Conservation (phyloP, 371 early-diverging fungal genomes). For the Apophysomyces ossiformis region DNA sequence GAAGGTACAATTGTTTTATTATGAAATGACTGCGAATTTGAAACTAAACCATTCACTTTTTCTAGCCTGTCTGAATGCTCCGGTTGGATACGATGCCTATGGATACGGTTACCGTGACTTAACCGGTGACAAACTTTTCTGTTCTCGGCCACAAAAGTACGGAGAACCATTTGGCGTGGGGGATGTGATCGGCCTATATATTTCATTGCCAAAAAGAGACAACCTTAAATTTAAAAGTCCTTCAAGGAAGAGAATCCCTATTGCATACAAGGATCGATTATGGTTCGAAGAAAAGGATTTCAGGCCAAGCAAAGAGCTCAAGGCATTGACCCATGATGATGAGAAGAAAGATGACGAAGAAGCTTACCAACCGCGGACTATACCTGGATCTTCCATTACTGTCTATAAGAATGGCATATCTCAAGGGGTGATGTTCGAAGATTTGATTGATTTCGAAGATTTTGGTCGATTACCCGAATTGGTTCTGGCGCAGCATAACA, state of each 20-base stretch:
- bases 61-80: constrained; percentile 66
- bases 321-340: constrained; percentile 51
- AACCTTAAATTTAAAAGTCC: constrained; percentile 50
- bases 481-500: constrained; percentile 37
- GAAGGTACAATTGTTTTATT: constrained; percentile 51
- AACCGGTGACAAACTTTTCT: constrained; percentile 69
- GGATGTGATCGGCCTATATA: constrained; percentile 72
- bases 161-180: constrained; percentile 69
- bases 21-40: background rate
- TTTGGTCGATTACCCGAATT: constrained; percentile 51
- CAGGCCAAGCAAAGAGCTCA: constrained; percentile 61
- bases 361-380: constrained; percentile 36
- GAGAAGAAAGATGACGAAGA: constrained; percentile 27
- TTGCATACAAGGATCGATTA: constrained; percentile 65
- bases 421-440: constrained; percentile 67
- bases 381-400: constrained; percentile 61
- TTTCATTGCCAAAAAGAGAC: constrained; percentile 50
- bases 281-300: constrained; percentile 74
- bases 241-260: constrained; percentile 60
- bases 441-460: constrained; percentile 59
- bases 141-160: constrained; percentile 58
- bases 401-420: constrained; percentile 72
- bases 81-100: constrained; percentile 75
- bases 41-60: background rate
- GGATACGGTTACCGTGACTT: constrained; percentile 71